phyloP scores from a whole-genome alignment of 768 basidiomycete species.

The Boletus huronensis region DNA sequence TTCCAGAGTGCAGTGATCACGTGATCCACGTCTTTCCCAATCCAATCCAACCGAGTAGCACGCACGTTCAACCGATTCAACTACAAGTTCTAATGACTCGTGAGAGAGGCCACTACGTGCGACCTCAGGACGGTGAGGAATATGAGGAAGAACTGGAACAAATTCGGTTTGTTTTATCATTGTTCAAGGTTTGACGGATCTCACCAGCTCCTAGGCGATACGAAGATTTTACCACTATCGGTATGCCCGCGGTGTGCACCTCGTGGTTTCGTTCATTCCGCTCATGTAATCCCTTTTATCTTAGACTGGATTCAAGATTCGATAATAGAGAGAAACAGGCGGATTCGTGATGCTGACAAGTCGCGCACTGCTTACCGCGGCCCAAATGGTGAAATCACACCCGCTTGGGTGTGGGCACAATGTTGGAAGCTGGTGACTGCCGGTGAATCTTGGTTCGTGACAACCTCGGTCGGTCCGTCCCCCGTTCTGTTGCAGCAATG shows the following conservation, averaged over 20 bases:
- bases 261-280: conserved; percentile 11
- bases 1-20: conserved; percentile 5
- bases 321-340: conserved; percentile 79
- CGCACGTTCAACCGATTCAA: background rate
- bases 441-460: conserved; percentile 90
- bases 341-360: conserved; percentile 52
- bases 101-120: conserved; percentile 22
- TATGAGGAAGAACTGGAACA: conserved; percentile 66
- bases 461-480: conserved; percentile 81
- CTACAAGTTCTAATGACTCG: conserved; percentile 20
- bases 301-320: conserved; percentile 98
- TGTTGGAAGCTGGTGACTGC: conserved; percentile 57
- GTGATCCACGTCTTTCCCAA: conserved; percentile 5
- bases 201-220: conserved; percentile 60
- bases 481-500: background rate
- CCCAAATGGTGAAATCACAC: conserved; percentile 48
- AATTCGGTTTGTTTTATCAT: conserved; percentile 46
- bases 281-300: conserved; percentile 6
- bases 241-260: conserved; percentile 40
- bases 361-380: conserved; percentile 44
- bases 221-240: conserved; percentile 94
- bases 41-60: background rate
- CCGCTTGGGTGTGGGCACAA: conserved; percentile 60
- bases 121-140: conserved; percentile 33
- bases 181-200: background rate